Percentiles rank a stretch among this genome's conserved stretches.
These are phyloP conservation scores for Suillus spraguei DNA, from an alignment of 768 basidiomycete genomes.

Conservation along the genomic window DNA sequence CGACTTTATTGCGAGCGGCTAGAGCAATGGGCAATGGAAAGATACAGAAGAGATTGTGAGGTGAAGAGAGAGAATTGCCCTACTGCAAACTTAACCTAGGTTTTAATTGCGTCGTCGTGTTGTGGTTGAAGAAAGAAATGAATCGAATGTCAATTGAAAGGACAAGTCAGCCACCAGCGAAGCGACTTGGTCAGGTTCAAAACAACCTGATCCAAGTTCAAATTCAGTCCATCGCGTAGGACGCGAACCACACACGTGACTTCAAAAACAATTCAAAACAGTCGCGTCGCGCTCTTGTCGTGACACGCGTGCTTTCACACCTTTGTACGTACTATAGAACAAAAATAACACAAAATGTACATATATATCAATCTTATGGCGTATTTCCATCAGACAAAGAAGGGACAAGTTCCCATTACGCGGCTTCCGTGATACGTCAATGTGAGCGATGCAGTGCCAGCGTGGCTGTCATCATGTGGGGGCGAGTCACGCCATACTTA, in stretches of 20 bases:
- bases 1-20: slow-evolving; percentile 20
- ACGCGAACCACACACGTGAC: slow-evolving; percentile 44
- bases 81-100: slow-evolving; percentile 20
- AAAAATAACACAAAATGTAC: slow-evolving; percentile 3
- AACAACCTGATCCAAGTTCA: slow-evolving; percentile 23
- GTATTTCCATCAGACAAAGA: slow-evolving; percentile 13
- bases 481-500: not conserved
- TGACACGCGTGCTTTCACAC: slow-evolving; percentile 11
- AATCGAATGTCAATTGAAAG: slow-evolving; percentile 19
- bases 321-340: slow-evolving; percentile 6
- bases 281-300: slow-evolving; percentile 34
- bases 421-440: not conserved
- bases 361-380: not conserved
- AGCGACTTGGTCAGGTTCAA: slow-evolving; percentile 21
- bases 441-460: not conserved
- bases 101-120: slow-evolving; percentile 26
- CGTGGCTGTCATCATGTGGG: slow-evolving; percentile 2
- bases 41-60: slow-evolving; percentile 32
- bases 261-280: slow-evolving; percentile 36
- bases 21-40: slow-evolving; percentile 14
- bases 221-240: slow-evolving; percentile 35
- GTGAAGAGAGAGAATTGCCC: slow-evolving; percentile 36
- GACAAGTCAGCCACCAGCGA: slow-evolving; percentile 38
- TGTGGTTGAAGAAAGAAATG: slow-evolving; percentile 24
- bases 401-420: not conserved